Conservation (phyloP, 306 rosid genomes). For the Vigna mungo region DNA sequence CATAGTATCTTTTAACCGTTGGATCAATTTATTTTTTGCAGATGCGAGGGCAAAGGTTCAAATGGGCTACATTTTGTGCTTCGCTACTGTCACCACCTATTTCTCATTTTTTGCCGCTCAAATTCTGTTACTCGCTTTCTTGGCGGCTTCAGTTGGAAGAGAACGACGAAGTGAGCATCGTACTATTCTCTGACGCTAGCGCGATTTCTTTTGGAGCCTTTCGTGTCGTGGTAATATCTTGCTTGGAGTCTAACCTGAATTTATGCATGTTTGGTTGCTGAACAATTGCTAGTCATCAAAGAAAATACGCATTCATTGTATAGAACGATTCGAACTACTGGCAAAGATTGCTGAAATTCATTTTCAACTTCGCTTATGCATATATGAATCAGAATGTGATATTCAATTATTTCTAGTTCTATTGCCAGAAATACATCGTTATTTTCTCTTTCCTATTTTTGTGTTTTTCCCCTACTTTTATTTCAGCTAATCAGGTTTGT, state of each 20-base stretch:
- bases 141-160: slow-evolving; percentile 39
- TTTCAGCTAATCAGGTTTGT: not conserved
- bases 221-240: slow-evolving; percentile 28
- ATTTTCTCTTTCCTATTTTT: slow-evolving; percentile 1
- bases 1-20: slow-evolving; percentile 27
- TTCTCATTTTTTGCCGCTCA: slow-evolving; percentile 47
- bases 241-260: slow-evolving; percentile 11
- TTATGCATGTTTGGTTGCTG: slow-evolving; percentile 13
- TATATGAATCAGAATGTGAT: slow-evolving; percentile 13
- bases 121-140: slow-evolving; percentile 1
- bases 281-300: not conserved
- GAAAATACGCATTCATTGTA: not conserved
- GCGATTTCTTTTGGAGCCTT: slow-evolving; percentile 15
- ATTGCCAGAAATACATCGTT: not conserved
- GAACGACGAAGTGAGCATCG: slow-evolving; percentile 19
- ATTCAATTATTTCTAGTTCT: not conserved
- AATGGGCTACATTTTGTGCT: not conserved
- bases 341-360: not conserved
- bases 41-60: slow-evolving; percentile 19
- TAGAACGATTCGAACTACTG: slow-evolving; percentile 12
- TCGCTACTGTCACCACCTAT: not conserved
- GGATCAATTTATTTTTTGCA: not conserved
- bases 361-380: slow-evolving; percentile 21
- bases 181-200: slow-evolving; percentile 7
- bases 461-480: not conserved